These are phyloP conservation scores for Rhizopus arrhizus DNA, from an alignment of 371 early-diverging fungal species.

Conservation along the genomic window DNA sequence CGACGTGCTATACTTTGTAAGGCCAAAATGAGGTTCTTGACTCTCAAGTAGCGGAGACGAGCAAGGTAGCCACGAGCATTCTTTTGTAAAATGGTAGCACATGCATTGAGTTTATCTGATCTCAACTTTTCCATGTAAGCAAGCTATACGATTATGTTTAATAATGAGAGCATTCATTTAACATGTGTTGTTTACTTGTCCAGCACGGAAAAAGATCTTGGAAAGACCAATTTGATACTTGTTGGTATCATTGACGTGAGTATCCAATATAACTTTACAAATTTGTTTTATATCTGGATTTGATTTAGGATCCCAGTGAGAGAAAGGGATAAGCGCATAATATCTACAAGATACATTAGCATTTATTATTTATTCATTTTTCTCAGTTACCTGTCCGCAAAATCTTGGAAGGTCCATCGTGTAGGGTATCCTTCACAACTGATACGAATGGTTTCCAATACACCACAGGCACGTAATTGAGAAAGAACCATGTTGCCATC, in stretches of 20 bases:
- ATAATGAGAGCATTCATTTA: neutral
- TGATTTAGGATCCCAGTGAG: constrained; percentile 61
- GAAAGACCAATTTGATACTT: constrained; percentile 96
- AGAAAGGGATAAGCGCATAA: constrained; percentile 77
- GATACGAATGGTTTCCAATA: constrained; percentile 99
- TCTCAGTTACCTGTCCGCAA: constrained; percentile 62
- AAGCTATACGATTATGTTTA: constrained; percentile 43
- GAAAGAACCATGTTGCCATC: constrained; percentile 92
- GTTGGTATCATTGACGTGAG: constrained; percentile 73
- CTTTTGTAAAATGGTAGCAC: constrained; percentile 87
- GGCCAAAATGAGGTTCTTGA: constrained; percentile 52
- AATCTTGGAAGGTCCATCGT: constrained; percentile 92
- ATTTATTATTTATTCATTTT: neutral
- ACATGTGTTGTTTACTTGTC: constrained; percentile 51
- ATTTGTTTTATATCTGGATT: constrained; percentile 54
- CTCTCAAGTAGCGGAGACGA: constrained; percentile 64
- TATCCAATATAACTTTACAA: constrained; percentile 69
- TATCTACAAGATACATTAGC: constrained; percentile 56
- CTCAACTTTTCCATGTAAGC: constrained; percentile 92
- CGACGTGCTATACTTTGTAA: constrained; percentile 70
- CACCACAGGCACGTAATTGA: constrained; percentile 99
- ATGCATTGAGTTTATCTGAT: constrained; percentile 73
- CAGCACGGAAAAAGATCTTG: constrained; percentile 99
- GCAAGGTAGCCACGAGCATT: constrained; percentile 79
- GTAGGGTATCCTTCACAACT: constrained; percentile 99